A percentile compares a stretch with the other conserved stretches of the same genome.
Conservation (phyloP, 179 eudicot species). For the Dionaea muscipula region DNA sequence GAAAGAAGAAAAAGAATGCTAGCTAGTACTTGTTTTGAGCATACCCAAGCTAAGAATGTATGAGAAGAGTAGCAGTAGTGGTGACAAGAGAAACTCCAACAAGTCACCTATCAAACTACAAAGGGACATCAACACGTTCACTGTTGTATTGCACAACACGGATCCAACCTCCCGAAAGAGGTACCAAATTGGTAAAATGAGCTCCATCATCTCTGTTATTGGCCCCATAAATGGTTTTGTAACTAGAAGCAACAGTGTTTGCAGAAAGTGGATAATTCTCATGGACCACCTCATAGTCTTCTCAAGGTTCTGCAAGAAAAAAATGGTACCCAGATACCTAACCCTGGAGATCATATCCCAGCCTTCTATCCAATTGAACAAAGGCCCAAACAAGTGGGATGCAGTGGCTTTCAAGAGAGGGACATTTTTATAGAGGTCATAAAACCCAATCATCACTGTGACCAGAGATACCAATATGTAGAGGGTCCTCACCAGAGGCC, state of each 20-base stretch:
- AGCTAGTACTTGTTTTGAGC: too few relatives aligned
- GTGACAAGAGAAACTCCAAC: slow-evolving; percentile 42
- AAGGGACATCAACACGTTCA: slow-evolving; percentile 27
- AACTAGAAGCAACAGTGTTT: slow-evolving; percentile 36
- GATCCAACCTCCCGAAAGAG: slow-evolving; percentile 31
- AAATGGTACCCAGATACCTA: slow-evolving; percentile 76
- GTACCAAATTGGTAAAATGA: slow-evolving; percentile 55
- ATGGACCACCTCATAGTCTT: slow-evolving; percentile 62
- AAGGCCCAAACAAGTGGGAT: slow-evolving; percentile 71
- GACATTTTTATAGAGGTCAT: slow-evolving; percentile 81
- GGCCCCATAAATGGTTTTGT: slow-evolving; percentile 63
- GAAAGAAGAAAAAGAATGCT: too few relatives aligned
- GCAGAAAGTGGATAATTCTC: slow-evolving; percentile 31
- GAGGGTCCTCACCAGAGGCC: slow-evolving; percentile 66
- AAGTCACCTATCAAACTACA: slow-evolving; percentile 29
- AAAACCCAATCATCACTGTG: slow-evolving; percentile 80
- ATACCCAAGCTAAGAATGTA: slow-evolving; percentile 47
- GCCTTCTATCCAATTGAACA: slow-evolving; percentile 74
- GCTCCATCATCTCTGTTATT: slow-evolving; percentile 32
- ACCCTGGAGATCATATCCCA: slow-evolving; percentile 86
- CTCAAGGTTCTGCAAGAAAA: slow-evolving; percentile 72
- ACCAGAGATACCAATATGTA: slow-evolving; percentile 55
- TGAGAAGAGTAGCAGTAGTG: slow-evolving; percentile 45
- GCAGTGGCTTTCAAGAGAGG: slow-evolving; percentile 80
- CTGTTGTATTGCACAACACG: slow-evolving; percentile 16